Base-by-base conservation (phyloP, 805 yeast species). In the Cyberlindnera euphorbiiphila region DNA sequence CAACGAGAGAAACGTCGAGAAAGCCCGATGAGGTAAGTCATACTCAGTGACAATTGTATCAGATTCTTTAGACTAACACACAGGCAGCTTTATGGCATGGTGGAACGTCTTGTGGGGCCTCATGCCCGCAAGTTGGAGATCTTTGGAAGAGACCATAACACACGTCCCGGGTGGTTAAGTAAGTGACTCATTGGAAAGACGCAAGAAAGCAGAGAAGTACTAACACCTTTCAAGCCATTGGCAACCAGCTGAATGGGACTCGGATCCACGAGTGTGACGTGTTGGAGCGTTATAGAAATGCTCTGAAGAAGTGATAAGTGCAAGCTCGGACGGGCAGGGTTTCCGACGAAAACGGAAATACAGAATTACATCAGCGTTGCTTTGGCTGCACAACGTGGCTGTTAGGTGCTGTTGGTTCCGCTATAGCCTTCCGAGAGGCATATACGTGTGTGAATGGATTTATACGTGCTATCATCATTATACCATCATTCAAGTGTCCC, bases 131-230 rank as follows among this genome's bases (percentile, higher is more conserved):
- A 91, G 54, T 65, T 91, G 21, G 97, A 91, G 58, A 76, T 91
- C 2, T 89, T 89, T 62, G 97, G 97, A 5, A 71, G 95, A 39
- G 83, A 80, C 46, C 91, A 85, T 53, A 89, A 91, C 53, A 69
- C 82, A 2, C 70, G 96, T 25, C 84, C 87, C 0, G 96, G 96
- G 0, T 91, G 98, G 97, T 64, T 89, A 36, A 85, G 48, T 44
- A 20, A 34, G 46, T 43, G 13, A n/a, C n/a, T n/a, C n/a, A n/a
- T n/a, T n/a, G n/a, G n/a, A n/a, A n/a, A n/a, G n/a, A n/a, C n/a
- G n/a, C 6, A 7, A 6, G 15, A 19, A 18, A 6, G 13, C 10
- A 13, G 21, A 19, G 18, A 24, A 26, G 14, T 25, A 41, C 43
- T 28, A 41, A 37, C 43, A 28, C 13, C 4, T 11, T 5, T 28